A percentile compares a stretch with the other conserved stretches of the same genome.
phyloP scores from a whole-genome alignment of 2,329 filamentous ascomycete genomes.

The Metarhizium anisopliae region DNA sequence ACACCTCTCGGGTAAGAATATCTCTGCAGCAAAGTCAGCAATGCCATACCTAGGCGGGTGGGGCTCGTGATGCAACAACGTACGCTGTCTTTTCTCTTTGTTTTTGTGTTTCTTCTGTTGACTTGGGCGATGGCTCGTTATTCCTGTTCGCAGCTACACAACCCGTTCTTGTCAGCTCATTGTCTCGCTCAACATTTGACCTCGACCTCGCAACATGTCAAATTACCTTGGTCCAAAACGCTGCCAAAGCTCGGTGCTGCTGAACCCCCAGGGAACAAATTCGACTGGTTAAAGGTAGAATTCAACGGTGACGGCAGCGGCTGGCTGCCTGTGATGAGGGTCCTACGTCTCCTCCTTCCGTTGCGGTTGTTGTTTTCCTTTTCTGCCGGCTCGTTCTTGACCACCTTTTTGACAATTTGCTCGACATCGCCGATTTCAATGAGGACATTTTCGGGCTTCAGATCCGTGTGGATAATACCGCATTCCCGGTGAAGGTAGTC shows the following conservation, averaged over 20 bases:
- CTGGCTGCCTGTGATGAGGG: conserved; percentile 93
- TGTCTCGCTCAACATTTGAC: background rate
- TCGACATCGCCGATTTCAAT: conserved; percentile 99
- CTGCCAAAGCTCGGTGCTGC: conserved; percentile 74
- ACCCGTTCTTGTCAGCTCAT: background rate
- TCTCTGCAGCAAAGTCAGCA: conserved; percentile 46
- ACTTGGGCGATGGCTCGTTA: conserved; percentile 41
- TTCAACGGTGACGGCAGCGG: conserved; percentile 92
- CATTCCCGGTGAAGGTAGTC: conserved; percentile 97
- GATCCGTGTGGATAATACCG: conserved; percentile 95
- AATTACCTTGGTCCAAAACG: conserved; percentile 69
- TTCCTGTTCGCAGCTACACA: conserved; percentile 24
- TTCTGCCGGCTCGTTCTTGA: conserved; percentile 66
- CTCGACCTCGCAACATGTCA: background rate
- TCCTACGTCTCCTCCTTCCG: conserved; percentile 79
- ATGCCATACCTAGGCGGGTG: background rate
- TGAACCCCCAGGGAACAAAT: conserved; percentile 56
- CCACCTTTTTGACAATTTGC: conserved; percentile 93
- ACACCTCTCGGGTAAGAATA: conserved; percentile 84
- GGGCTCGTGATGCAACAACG: conserved; percentile 23
- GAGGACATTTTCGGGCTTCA: conserved; percentile 96
- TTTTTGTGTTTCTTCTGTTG: conserved; percentile 58
- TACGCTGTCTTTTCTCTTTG: conserved; percentile 92
- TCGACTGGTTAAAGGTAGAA: conserved; percentile 74
- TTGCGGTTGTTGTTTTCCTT: conserved; percentile 92